Evolutionary conservation across 2,329 filamentous ascomycete genomes (phyloP).

Genomic region (Penicillium sp.): DNA sequence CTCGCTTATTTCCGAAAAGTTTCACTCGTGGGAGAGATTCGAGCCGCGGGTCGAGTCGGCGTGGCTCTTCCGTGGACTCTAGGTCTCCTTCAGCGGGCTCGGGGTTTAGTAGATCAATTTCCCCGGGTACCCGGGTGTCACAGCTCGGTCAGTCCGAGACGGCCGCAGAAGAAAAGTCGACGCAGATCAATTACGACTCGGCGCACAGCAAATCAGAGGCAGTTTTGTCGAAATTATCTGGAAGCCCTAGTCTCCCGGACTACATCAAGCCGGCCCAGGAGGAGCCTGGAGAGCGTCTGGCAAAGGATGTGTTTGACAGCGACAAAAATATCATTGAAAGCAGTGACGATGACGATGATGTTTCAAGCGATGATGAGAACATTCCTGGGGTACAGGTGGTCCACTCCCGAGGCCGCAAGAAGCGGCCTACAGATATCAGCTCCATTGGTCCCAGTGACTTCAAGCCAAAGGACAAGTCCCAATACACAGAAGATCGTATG

Average conservation of each 20-base stretch:
- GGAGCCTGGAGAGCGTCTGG: constrained; percentile 54
- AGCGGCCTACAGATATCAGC: constrained; percentile 28
- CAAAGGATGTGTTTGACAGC: constrained; percentile 70
- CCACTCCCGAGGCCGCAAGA: constrained; percentile 28
- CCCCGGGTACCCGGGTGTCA: constrained; percentile 34
- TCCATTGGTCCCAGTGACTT: constrained; percentile 27
- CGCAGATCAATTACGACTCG: constrained; percentile 43
- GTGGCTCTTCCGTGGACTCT: constrained; percentile 41
- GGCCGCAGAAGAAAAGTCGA: neutral
- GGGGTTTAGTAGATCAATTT: constrained; percentile 30
- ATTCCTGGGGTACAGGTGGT: constrained; percentile 31
- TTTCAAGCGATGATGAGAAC: constrained; percentile 62
- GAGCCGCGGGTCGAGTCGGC: constrained; percentile 41
- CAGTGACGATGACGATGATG: constrained; percentile 60
- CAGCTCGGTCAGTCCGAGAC: neutral
- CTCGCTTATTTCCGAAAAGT: constrained; percentile 34
- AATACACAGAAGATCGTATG: constrained; percentile 74
- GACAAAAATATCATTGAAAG: constrained; percentile 63
- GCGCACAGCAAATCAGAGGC: constrained; percentile 73
- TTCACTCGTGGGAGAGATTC: constrained; percentile 37
- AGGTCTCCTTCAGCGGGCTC: constrained; percentile 27
- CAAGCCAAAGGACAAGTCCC: constrained; percentile 51
- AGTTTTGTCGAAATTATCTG: constrained; percentile 63
- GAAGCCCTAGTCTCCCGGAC: constrained; percentile 60
- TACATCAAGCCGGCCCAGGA: constrained; percentile 56